These are phyloP conservation scores for Rhizopus stolonifer DNA, from an alignment of 371 early-diverging fungal species.

Conservation along the genomic window DNA sequence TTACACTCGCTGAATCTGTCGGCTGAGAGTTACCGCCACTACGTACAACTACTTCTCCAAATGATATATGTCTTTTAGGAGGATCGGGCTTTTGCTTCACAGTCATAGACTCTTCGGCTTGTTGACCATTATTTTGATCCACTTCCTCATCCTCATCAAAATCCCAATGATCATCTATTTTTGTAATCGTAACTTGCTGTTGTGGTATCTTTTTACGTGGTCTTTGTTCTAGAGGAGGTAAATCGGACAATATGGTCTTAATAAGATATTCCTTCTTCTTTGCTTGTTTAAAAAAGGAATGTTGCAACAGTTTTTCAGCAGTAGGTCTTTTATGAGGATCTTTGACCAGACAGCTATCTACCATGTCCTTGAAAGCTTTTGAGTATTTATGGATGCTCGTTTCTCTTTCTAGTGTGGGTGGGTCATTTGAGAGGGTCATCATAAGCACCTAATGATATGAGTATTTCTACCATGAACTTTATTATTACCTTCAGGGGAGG, in stretches of 20 bases:
- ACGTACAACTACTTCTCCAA: constrained; percentile 49
- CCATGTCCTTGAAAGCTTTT: constrained; percentile 82
- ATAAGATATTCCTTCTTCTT: constrained; percentile 71
- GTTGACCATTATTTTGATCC: background rate
- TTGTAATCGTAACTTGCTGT: constrained; percentile 30
- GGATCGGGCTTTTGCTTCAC: background rate
- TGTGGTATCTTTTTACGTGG: constrained; percentile 49
- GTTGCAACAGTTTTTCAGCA: constrained; percentile 75
- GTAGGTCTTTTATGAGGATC: constrained; percentile 81
- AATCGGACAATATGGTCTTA: constrained; percentile 54
- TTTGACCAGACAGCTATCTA: constrained; percentile 79
- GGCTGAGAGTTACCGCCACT: constrained; percentile 19
- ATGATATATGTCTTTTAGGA: constrained; percentile 45
- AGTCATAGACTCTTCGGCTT: constrained; percentile 9
- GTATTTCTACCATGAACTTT: constrained; percentile 25
- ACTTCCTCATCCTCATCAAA: constrained; percentile 36
- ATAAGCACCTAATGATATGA: constrained; percentile 57
- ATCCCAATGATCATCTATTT: constrained; percentile 44
- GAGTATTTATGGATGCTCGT: constrained; percentile 72
- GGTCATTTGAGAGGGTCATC: constrained; percentile 87
- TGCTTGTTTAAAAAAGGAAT: constrained; percentile 83
- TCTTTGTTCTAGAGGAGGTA: constrained; percentile 72
- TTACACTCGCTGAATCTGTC: constrained; percentile 10
- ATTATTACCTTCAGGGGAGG: constrained; percentile 79
- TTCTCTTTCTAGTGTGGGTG: constrained; percentile 85